Percentiles rank a stretch among this genome's conserved stretches.
These are phyloP conservation scores for Trypethelium eluteriae DNA, from an alignment of 495 filamentous ascomycete genomes.

Conservation along the genomic window DNA sequence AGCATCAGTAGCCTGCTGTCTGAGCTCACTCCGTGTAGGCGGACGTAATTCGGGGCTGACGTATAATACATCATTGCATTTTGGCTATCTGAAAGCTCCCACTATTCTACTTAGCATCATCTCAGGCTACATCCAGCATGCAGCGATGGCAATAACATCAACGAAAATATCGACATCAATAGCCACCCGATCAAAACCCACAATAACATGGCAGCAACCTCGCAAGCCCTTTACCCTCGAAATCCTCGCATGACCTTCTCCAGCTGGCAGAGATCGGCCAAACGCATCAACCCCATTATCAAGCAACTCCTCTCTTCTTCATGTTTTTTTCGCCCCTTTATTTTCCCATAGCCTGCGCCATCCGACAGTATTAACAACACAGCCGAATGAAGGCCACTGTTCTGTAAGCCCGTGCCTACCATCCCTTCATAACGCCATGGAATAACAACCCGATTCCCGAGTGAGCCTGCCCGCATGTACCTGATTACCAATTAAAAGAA, in stretches of 20 bases:
- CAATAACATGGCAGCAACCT: too few relatives aligned
- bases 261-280: too few relatives aligned
- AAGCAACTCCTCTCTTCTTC: too few relatives aligned
- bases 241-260: too few relatives aligned
- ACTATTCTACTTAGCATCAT: neutral
- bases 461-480: neutral
- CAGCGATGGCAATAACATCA: neutral
- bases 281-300: too few relatives aligned
- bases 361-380: too few relatives aligned
- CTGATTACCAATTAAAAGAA: neutral
- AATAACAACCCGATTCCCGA: neutral
- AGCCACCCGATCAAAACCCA: too few relatives aligned
- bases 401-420: neutral
- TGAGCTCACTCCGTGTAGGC: too few relatives aligned
- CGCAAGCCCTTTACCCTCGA: too few relatives aligned
- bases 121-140: neutral
- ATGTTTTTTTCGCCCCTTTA: too few relatives aligned
- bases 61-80: neutral
- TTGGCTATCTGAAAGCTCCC: neutral
- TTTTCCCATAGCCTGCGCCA: too few relatives aligned
- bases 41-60: neutral
- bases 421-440: neutral
- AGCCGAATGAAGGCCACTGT: neutral
- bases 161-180: neutral
- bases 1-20: too few relatives aligned